A percentile compares a stretch with the other conserved stretches of the same genome.
phyloP scores from a whole-genome alignment of 2,329 filamentous ascomycete species.

The Diaporthe sp. region DNA sequence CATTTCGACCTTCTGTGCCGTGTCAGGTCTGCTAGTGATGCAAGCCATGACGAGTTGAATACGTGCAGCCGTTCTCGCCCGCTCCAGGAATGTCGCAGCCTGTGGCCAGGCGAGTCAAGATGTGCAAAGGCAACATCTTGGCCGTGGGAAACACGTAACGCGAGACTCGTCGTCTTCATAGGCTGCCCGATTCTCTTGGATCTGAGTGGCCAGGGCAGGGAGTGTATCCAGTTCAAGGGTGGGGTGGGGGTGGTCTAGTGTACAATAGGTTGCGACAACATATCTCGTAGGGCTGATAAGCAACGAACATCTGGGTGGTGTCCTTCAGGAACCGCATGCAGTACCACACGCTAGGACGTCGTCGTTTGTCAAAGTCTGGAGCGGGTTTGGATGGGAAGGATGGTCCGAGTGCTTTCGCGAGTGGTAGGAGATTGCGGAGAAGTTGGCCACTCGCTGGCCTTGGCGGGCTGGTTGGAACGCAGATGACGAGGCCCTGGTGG shows the following conservation, averaged over 20 bases:
- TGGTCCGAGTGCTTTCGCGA: background rate
- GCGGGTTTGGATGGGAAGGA: background rate
- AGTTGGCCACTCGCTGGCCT: background rate
- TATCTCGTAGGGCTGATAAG: slow-evolving; percentile 31
- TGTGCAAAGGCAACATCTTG: background rate
- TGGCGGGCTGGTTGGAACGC: slow-evolving; percentile 8
- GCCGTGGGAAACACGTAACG: slow-evolving; percentile 12
- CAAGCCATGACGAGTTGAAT: slow-evolving; percentile 4
- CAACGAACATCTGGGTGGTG: background rate
- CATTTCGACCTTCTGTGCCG: background rate
- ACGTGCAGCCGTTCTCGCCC: background rate
- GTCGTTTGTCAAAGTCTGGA: background rate
- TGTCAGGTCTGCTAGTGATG: slow-evolving; percentile 3
- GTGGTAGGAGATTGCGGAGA: slow-evolving; percentile 11
- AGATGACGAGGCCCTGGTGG: background rate
- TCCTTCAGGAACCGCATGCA: background rate
- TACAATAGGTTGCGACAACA: background rate
- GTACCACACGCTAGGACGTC: background rate
- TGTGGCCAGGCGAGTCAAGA: slow-evolving; percentile 9
- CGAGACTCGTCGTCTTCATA: slow-evolving; percentile 31
- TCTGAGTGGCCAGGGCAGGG: slow-evolving; percentile 25
- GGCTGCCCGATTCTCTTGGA: slow-evolving; percentile 32
- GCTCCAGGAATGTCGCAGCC: slow-evolving; percentile 22
- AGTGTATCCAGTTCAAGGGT: background rate
- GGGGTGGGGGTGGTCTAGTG: background rate